Base-by-base conservation (phyloP, 805 yeast species). In the Metahyphopichia silvanorum region DNA sequence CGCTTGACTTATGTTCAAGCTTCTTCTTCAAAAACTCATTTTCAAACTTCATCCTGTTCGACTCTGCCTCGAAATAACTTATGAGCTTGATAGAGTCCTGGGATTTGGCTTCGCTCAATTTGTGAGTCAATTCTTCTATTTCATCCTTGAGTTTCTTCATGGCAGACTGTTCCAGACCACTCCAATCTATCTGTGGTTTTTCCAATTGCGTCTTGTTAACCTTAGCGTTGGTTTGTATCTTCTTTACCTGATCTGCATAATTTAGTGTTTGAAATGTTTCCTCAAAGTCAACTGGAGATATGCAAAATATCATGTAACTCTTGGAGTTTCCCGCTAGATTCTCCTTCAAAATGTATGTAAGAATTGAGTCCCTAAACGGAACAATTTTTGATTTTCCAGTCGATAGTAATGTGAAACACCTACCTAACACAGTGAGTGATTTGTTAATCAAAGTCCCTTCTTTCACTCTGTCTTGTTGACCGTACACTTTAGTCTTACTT, bases 221-320 rank as follows among this genome's bases (percentile, higher is more conserved):
- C 21, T 46, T 69, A 0, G 91, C 95, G 13, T 58, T 57, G 21
- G 86, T 80, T 34, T 71, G 72, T 43, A 86, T 83, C 42, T 67
- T 66, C 51, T 84, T 82, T 3, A 87, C 91, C 37, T 82, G 76
- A 14, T 77, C 81, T 1, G 95, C 94, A 52, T 86, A 86, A 39
- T 88, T 65, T 36, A 86, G 59, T 0, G 95, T 86, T 25, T 85
- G 82, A 44, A 79, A 53, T 0, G 87, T 79, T 47, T 86, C 95
- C 14, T 84, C 89, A 53, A 76, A 81, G 46, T 83, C 91, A 12
- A 77, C 67, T 0, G 95, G 94, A 0, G 94, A 79, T 0, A 87
- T 68, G 52, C 94, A 86, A 14, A 93, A 93, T n/a, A 87, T 73
- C 83, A 87, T 77, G 1, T 82, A 81, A 0, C 95, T 88, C 48